These are phyloP conservation scores for Penicillium goetzii DNA, from an alignment of 495 filamentous ascomycete genomes.

Conservation along the genomic window DNA sequence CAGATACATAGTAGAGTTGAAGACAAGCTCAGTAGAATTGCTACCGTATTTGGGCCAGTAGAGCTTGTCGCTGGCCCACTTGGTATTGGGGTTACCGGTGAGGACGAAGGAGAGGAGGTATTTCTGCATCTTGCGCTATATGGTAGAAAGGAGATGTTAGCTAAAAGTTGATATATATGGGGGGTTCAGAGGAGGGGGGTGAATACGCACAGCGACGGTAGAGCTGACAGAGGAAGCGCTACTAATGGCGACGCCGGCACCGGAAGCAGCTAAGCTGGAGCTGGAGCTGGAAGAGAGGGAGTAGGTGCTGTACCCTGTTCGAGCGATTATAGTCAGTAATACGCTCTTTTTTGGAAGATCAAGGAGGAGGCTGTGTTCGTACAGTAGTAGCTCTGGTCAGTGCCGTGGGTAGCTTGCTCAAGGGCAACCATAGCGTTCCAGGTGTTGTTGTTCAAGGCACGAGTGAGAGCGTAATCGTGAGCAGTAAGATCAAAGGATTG, in stretches of 20 bases:
- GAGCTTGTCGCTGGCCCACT: conserved; percentile 36
- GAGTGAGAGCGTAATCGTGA: conserved; percentile 36
- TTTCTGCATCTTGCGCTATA: conserved; percentile 32
- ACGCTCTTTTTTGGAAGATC: not conserved
- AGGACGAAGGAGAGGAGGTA: conserved; percentile 41
- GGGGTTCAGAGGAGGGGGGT: not conserved
- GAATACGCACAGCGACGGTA: conserved; percentile 19
- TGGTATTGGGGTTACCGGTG: conserved; percentile 40
- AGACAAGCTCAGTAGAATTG: conserved; percentile 29
- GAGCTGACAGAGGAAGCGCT: conserved; percentile 17
- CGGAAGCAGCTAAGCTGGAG: conserved; percentile 13
- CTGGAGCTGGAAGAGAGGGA: conserved; percentile 17
- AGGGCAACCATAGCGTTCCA: conserved; percentile 39
- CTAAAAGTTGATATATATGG: not conserved
- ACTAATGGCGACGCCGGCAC: conserved; percentile 15
- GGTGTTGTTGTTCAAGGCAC: conserved; percentile 37
- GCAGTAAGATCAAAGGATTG: conserved; percentile 41
- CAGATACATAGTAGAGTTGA: conserved; percentile 38
- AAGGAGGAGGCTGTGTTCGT: not conserved
- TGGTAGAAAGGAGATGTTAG: not conserved
- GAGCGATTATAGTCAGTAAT: not conserved
- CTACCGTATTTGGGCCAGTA: conserved; percentile 39
- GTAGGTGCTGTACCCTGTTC: conserved; percentile 37
- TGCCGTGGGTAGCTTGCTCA: conserved; percentile 36
- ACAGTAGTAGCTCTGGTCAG: conserved; percentile 41